Conservation (phyloP, 768 basidiomycete genomes). For the Tricholoma sp. region DNA sequence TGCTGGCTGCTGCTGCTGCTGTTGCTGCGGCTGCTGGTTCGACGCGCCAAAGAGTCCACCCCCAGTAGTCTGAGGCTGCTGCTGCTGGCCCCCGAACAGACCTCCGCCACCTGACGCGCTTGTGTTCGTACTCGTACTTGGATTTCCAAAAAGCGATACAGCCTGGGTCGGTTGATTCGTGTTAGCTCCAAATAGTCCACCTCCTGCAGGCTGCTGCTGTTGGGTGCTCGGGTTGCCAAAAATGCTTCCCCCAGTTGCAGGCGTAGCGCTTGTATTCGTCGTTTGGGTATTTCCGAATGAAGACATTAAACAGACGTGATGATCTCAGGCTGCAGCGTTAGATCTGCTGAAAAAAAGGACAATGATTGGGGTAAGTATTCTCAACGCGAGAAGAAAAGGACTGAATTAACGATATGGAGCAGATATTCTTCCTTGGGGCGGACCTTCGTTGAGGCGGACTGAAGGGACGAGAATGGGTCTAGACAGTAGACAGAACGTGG, state of each 20-base stretch:
- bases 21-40: conserved; percentile 3
- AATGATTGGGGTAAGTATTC: background rate
- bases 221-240: conserved; percentile 22
- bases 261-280: conserved; percentile 4
- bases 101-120: conserved; percentile 10
- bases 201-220: conserved; percentile 21
- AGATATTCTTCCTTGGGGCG: background rate
- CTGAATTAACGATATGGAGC: background rate
- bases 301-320: conserved; percentile 8
- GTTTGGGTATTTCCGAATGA: conserved; percentile 15
- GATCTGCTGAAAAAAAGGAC: background rate
- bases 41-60: conserved; percentile 21
- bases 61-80: conserved; percentile 16
- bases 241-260: conserved; percentile 16
- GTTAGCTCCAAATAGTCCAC: conserved; percentile 23
- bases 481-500: too few species aligned
- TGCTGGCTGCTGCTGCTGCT: conserved; percentile 13
- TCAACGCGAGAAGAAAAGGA: background rate
- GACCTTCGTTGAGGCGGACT: background rate
- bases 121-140: conserved; percentile 7
- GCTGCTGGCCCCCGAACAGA: conserved; percentile 16
- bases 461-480: too few species aligned
- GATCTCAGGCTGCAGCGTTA: background rate
- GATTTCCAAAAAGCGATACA: conserved; percentile 12
- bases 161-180: conserved; percentile 9